These are phyloP conservation scores for Oropetium thomaeum DNA, from an alignment of 176 grass and related monocot species.

Conservation along the genomic window DNA sequence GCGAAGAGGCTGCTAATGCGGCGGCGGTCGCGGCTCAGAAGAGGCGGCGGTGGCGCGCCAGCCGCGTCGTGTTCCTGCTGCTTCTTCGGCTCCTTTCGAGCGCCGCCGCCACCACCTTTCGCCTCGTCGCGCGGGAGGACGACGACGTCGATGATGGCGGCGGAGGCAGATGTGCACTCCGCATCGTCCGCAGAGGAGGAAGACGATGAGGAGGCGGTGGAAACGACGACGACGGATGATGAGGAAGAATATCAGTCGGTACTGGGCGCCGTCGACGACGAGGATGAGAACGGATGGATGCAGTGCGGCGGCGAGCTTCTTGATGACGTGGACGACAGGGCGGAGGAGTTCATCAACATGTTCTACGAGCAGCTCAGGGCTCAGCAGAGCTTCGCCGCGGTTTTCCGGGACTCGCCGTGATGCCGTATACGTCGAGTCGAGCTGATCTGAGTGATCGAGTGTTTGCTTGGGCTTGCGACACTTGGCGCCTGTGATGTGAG, in stretches of 20 bases:
- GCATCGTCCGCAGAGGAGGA: background rate
- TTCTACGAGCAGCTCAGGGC: slow-evolving; percentile 87
- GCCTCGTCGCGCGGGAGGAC: no score
- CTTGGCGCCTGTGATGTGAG: background rate
- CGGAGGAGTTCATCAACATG: slow-evolving; percentile 86
- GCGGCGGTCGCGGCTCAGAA: slow-evolving; percentile 20
- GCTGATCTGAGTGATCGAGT: no score
- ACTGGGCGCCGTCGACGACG: background rate
- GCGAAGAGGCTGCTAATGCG: slow-evolving; percentile 52
- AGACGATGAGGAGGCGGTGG: background rate
- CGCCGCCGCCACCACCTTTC: background rate
- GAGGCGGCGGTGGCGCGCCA: background rate
- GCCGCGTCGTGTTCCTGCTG: slow-evolving; percentile 10
- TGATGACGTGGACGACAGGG: slow-evolving; percentile 80
- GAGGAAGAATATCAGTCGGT: background rate
- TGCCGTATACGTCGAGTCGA: background rate
- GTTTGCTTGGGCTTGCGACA: background rate
- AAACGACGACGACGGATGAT: background rate
- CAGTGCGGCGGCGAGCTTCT: slow-evolving; percentile 12
- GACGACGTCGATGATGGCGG: background rate
- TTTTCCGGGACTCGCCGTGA: slow-evolving; percentile 37
- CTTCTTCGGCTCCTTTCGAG: slow-evolving; percentile 28
- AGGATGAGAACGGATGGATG: background rate
- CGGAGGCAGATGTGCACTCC: background rate
- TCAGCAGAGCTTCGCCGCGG: slow-evolving; percentile 43